phyloP scores from a whole-genome alignment of 371 early-diverging fungal species.

The Apophysomyces trapeziformis region DNA sequence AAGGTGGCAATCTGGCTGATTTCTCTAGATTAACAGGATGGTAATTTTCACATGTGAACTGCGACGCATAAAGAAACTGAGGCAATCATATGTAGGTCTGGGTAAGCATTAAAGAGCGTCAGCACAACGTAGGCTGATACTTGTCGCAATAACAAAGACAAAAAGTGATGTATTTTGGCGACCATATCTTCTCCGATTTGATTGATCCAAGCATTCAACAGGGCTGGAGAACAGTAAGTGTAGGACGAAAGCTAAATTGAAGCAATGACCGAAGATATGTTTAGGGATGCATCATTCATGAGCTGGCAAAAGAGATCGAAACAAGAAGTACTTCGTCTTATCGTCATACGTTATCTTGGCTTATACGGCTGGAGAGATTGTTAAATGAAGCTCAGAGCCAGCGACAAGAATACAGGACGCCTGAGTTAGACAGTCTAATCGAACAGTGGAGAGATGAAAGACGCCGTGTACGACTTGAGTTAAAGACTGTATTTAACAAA shows the following conservation, averaged over 20 bases:
- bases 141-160: slow-evolving; percentile 31
- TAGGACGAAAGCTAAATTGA: not conserved
- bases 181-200: slow-evolving; percentile 71
- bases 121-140: not conserved
- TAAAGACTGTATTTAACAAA: slow-evolving; percentile 59
- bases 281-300: slow-evolving; percentile 67
- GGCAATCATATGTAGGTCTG: slow-evolving; percentile 5
- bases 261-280: not conserved
- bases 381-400: slow-evolving; percentile 60
- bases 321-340: slow-evolving; percentile 57
- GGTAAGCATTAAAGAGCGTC: slow-evolving; percentile 5
- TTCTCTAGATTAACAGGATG: slow-evolving; percentile 65
- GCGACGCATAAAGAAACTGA: not conserved
- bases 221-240: slow-evolving; percentile 66
- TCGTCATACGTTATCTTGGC: slow-evolving; percentile 56
- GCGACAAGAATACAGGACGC: slow-evolving; percentile 27
- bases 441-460: slow-evolving; percentile 59
- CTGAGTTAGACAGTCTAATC: slow-evolving; percentile 44
- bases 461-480: slow-evolving; percentile 40
- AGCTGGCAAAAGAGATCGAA: slow-evolving; percentile 61
- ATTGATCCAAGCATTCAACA: slow-evolving; percentile 66
- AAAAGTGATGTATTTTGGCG: slow-evolving; percentile 71
- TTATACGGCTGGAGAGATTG: slow-evolving; percentile 58
- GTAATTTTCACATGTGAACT: slow-evolving; percentile 24
- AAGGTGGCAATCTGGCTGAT: slow-evolving; percentile 64